phyloP scores from a whole-genome alignment of 2,329 filamentous ascomycete genomes.

The Fulvia fulva region DNA sequence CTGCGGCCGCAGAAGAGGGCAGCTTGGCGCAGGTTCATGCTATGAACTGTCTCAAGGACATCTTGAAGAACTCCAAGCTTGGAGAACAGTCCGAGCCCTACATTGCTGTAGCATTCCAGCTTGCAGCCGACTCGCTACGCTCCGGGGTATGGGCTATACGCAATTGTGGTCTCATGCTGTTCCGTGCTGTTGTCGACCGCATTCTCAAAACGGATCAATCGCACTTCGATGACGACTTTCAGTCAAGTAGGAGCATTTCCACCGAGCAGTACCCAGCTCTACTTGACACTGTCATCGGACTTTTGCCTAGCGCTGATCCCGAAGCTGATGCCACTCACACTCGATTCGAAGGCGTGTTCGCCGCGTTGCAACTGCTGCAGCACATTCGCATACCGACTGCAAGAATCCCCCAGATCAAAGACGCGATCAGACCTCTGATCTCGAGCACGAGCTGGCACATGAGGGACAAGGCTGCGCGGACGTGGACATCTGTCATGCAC shows the following conservation, averaged over 20 bases:
- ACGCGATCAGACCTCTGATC: conserved; percentile 59
- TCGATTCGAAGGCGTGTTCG: conserved; percentile 66
- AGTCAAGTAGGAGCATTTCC: conserved; percentile 54
- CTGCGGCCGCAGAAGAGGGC: conserved; percentile 41
- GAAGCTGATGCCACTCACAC: conserved; percentile 6
- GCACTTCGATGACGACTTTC: conserved; percentile 54
- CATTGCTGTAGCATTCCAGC: conserved; percentile 66
- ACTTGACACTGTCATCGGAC: conserved; percentile 58
- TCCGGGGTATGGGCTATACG: conserved; percentile 89
- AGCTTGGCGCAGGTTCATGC: conserved; percentile 88
- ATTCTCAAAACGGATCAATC: conserved; percentile 69
- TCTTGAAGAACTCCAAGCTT: conserved; percentile 79
- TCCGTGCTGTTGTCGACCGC: conserved; percentile 77
- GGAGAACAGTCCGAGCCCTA: conserved; percentile 69
- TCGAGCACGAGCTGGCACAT: conserved; percentile 74
- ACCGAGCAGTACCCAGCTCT: conserved; percentile 67
- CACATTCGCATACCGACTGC: conserved; percentile 63
- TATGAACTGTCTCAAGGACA: conserved; percentile 86
- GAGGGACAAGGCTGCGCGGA: conserved; percentile 73
- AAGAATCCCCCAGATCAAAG: conserved; percentile 53
- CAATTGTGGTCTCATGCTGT: conserved; percentile 86
- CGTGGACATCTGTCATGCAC: conserved; percentile 46
- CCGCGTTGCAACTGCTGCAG: conserved; percentile 75
- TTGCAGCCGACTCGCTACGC: conserved; percentile 76
- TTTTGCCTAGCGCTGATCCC: conserved; percentile 44